phyloP scores from a whole-genome alignment of 768 basidiomycete species.

The Suillus paluster region DNA sequence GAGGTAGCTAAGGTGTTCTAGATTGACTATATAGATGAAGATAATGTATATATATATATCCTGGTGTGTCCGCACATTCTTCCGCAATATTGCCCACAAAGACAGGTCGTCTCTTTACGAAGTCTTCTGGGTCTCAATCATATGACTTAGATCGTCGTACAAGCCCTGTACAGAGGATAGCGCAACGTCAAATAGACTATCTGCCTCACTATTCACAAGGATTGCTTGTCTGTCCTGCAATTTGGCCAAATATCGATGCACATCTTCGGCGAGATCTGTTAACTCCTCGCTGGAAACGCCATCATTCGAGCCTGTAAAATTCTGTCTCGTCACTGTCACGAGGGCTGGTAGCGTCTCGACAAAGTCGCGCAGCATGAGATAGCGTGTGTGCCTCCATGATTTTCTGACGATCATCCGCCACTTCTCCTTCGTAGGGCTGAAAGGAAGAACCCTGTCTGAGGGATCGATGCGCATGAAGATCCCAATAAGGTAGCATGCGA shows the following conservation, averaged over 20 bases:
- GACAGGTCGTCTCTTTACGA: no score
- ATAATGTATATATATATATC: no score
- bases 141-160: no score
- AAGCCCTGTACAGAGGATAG: no score
- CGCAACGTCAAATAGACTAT: no score
- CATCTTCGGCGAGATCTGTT: not conserved
- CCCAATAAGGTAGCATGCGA: not conserved
- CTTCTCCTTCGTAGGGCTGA: not conserved
- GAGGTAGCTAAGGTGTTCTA: no score
- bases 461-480: not conserved
- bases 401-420: not conserved
- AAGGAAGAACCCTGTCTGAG: not conserved
- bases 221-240: not conserved
- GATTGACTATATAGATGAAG: no score
- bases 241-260: not conserved
- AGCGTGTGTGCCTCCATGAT: not conserved
- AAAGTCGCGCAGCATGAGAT: rapidly evolving
- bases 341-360: not conserved
- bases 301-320: not conserved
- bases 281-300: not conserved
- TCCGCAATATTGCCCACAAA: no score
- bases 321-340: not conserved
- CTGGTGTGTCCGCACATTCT: no score
- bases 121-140: no score
- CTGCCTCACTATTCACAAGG: no score